A percentile compares a stretch with the other conserved stretches of the same genome.
Conservation (phyloP, 2,329 filamentous ascomycete genomes). For the Penicillium polonicum region DNA sequence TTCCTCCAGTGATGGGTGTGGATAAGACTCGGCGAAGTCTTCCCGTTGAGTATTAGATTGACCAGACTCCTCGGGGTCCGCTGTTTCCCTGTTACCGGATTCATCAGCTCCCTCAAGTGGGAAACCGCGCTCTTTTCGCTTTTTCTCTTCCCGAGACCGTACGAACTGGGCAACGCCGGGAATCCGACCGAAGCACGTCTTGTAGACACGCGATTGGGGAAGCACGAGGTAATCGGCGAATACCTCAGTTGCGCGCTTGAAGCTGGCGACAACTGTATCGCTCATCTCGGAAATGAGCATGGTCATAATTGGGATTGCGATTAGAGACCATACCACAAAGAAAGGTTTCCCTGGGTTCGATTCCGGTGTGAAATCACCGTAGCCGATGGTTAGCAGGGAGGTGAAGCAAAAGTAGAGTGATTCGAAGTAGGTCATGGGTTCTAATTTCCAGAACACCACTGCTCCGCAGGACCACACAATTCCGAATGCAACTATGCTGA, state of each 20-base stretch:
- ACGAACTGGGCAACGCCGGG: constrained; percentile 42
- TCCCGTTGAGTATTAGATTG: background rate
- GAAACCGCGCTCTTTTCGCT: constrained; percentile 51
- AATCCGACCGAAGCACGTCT: constrained; percentile 50
- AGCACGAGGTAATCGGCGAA: constrained; percentile 66
- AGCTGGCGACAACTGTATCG: constrained; percentile 71
- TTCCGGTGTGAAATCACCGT: constrained; percentile 75
- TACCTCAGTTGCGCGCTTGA: constrained; percentile 61
- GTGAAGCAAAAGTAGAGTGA: constrained; percentile 84
- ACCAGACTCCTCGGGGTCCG: background rate
- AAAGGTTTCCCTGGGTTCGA: constrained; percentile 78
- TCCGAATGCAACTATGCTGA: constrained; percentile 67
- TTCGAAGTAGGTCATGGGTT: constrained; percentile 67
- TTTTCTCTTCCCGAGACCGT: constrained; percentile 41
- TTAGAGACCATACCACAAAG: constrained; percentile 88
- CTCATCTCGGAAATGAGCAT: constrained; percentile 81
- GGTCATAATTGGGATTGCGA: constrained; percentile 85
- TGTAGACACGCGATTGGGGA: constrained; percentile 59
- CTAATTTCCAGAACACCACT: constrained; percentile 67
- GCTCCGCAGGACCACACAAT: constrained; percentile 80
- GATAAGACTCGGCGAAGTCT: constrained; percentile 2
- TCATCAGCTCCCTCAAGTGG: constrained; percentile 38
- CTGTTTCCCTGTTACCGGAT: constrained; percentile 10
- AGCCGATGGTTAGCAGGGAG: constrained; percentile 80
- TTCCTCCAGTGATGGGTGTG: constrained; percentile 42